Evolutionary conservation across 495 filamentous ascomycete genomes (phyloP).

Genomic region (Neurospora pannonica): DNA sequence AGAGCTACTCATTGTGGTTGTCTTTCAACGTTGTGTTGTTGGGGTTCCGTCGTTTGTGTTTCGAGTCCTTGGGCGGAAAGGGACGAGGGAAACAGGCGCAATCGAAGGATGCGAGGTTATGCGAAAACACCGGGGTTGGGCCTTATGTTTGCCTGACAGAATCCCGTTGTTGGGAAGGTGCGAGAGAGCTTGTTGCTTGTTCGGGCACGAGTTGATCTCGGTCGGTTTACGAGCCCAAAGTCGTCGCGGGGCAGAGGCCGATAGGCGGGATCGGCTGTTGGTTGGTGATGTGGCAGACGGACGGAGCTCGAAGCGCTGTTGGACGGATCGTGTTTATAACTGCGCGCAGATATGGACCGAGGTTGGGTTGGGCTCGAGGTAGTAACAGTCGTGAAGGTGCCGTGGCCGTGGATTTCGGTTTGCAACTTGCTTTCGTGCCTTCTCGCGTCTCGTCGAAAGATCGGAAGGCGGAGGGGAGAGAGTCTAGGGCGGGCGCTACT

Average conservation of each 20-base stretch:
- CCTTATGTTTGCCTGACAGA: not conserved
- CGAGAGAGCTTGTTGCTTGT: not conserved
- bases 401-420: not conserved
- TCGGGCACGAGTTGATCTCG: not conserved
- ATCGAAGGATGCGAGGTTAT: not conserved
- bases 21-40: not conserved
- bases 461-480: not conserved
- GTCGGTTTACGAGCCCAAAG: not conserved
- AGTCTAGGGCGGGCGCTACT: conserved; percentile 1
- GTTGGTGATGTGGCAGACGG: not conserved
- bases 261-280: not conserved
- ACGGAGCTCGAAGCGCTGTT: not conserved
- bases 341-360: not conserved
- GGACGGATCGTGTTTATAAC: not conserved
- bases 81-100: not conserved
- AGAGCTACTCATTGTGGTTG: not conserved
- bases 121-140: not conserved
- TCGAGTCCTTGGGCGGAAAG: not conserved
- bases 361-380: not conserved
- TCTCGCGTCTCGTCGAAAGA: not conserved
- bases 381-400: not conserved
- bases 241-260: not conserved
- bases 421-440: not conserved
- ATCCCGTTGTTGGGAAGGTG: not conserved
- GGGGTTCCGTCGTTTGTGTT: not conserved